A percentile compares a stretch with the other conserved stretches of the same genome.
These are phyloP conservation scores for Populus deltoides DNA, from an alignment of 345 rosid genomes.

Conservation along the genomic window DNA sequence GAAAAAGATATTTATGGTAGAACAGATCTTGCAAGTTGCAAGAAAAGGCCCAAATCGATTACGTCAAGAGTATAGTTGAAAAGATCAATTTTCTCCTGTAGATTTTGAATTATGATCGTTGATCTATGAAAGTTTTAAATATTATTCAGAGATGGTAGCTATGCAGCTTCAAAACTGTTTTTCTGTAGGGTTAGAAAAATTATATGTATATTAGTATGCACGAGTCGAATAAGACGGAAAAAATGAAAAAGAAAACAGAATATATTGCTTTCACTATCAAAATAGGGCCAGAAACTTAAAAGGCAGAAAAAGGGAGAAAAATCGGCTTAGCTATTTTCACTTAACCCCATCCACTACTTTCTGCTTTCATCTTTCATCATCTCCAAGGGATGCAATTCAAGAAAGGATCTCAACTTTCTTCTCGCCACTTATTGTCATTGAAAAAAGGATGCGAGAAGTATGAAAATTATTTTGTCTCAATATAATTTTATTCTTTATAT, in stretches of 20 bases:
- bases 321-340: background rate
- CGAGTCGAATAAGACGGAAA: background rate
- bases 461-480: background rate
- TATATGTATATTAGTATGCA: background rate
- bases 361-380: constrained; percentile 6
- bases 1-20: no score
- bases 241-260: background rate
- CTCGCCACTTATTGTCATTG: background rate
- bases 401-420: constrained; percentile 13
- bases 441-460: background rate
- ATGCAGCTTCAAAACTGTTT: no score
- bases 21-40: no score
- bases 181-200: background rate
- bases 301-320: background rate
- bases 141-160: no score
- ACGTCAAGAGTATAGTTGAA: no score
- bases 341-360: constrained; percentile 21
- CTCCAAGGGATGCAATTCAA: constrained; percentile 4
- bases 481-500: background rate
- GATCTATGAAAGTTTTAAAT: background rate
- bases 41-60: no score
- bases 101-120: background rate
- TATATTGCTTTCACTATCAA: background rate
- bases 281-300: background rate
- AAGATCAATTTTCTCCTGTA: background rate